Evolutionary conservation across 2,329 filamentous ascomycete genomes (phyloP), one percentile per base, ranked within the genome.

Genomic region (Xylaria sp.): DNA sequence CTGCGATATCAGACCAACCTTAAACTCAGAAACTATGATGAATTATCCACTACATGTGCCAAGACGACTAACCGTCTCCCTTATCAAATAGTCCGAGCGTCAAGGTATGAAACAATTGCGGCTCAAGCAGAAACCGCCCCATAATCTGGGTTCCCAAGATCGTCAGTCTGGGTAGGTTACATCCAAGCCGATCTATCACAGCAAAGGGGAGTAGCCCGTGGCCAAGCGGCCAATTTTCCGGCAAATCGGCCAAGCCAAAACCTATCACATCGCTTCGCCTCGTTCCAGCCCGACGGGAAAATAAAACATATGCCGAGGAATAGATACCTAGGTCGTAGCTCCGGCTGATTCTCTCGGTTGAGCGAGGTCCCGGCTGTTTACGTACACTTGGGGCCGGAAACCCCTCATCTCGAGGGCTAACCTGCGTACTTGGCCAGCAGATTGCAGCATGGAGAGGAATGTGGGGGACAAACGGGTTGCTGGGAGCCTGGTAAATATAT

Each of bases 401-500:
- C 66, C 66, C 66, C 66, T 68, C 66, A 66, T 28, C 7, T 52
- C 25, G 12, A 52, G 15, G 25, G 48, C 15, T n/a, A n/a, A 18
- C 48, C 18, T 52, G 6, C 15, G 15, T n/a, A 9, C 48, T 23
- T 18, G 10, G n/a, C n/a, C 43, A 39, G 18, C 13, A n/a, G 30
- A 34, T 34, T 41, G 39, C 55, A 59, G 41, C 62, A 32, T 39
- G 50, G 63, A 28, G 25, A 12, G 62, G 43, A 62, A 58, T 50
- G 66, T 34, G 32, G 34, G 48, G 52, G 28, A 48, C 28, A 5
- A n/a, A 20, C 28, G 36, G 43, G 30, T 36, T 46, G 30, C 9
- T 60, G 36, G 48, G 57, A 28, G 45, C 39, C 34, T 30, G 60
- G 10, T 18, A 7, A 28, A 28, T 39, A 39, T 18, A 18, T 50